Evolutionary conservation across 1,139 yeast species (phyloP), one percentile per base, ranked within the genome.

Genomic region (Candida tetrigidarum): DNA sequence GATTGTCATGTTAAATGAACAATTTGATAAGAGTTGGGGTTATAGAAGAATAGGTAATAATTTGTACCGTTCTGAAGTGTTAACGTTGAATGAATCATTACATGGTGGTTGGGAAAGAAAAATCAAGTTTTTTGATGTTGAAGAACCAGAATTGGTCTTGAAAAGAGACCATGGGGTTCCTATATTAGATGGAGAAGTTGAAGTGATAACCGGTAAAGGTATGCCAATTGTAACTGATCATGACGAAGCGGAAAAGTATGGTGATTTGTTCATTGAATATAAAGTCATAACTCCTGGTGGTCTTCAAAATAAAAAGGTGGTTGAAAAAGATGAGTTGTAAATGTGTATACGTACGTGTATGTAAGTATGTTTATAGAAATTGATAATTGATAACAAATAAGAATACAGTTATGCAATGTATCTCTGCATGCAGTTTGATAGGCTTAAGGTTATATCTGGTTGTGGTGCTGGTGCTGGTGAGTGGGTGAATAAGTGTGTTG

Each of bases 21-120:
- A 75, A 47, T 63, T 73, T 14, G 55, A 55, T 10, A 71, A 71
- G 26, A 85, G 86, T 60, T 67, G 90, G 80, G 99, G 99, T 3
- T 93, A 86, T 69, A 78, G 97, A 62, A 79, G 99, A 55, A 77
- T 90, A 48, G 87, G 87, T 22, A 63, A 75, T 52, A 74, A 87
- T 58, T 69, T 93, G 52, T 92, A 86, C 69, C 73, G 99, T 51
- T 87, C 91, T 0, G 98, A 93, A 62, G 84, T 81, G 1, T 62
- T 93, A 39, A 80, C 86, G 2, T 71, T 84, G 43, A 73, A 76
- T 46, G 97, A 93, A 62, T 88, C 98, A 0, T 45, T 81, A 6
- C 41, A 60, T 5, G 99, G 99, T 14, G 90, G 84, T 11, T 93
- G 99, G 98, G 59, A 64, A 34, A 73, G 97, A 45, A 62, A 63